A percentile compares a stretch with the other conserved stretches of the same genome.
These are phyloP conservation scores for Verticillium albo-atrum DNA, from an alignment of 2,329 filamentous ascomycete species.

Conservation along the genomic window DNA sequence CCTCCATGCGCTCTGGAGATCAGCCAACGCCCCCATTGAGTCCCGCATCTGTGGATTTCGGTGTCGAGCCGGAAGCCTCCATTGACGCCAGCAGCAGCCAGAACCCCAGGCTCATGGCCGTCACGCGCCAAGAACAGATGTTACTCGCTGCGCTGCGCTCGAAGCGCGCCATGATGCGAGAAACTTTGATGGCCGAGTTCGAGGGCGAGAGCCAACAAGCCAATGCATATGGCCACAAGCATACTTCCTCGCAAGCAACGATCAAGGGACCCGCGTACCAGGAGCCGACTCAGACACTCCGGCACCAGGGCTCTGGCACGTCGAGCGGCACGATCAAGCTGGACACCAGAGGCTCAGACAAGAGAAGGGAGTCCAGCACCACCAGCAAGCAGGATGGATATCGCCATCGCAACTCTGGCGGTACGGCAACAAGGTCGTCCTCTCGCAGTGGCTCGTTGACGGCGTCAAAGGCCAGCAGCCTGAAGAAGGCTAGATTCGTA, in stretches of 20 bases:
- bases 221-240: not conserved
- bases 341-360: not conserved
- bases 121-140: slow-evolving; percentile 55
- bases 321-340: slow-evolving; percentile 11
- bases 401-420: not conserved
- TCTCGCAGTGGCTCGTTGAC: not conserved
- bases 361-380: not conserved
- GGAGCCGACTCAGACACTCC: slow-evolving; percentile 8
- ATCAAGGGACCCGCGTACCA: slow-evolving; percentile 4
- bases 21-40: slow-evolving; percentile 47
- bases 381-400: not conserved
- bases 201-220: slow-evolving; percentile 25
- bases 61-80: slow-evolving; percentile 33
- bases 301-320: slow-evolving; percentile 11
- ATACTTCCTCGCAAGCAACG: slow-evolving; percentile 8
- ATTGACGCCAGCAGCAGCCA: slow-evolving; percentile 18
- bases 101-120: slow-evolving; percentile 47
- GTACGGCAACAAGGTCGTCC: not conserved
- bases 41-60: slow-evolving; percentile 45
- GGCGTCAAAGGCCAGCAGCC: slow-evolving; percentile 2
- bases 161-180: slow-evolving; percentile 52
- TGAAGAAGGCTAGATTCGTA: not conserved
- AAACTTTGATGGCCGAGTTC: slow-evolving; percentile 38
- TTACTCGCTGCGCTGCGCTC: slow-evolving; percentile 51
- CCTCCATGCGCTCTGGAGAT: slow-evolving; percentile 21